These are phyloP conservation scores for Rhodotorula diobovata DNA, from an alignment of 768 basidiomycete species.

Conservation along the genomic window DNA sequence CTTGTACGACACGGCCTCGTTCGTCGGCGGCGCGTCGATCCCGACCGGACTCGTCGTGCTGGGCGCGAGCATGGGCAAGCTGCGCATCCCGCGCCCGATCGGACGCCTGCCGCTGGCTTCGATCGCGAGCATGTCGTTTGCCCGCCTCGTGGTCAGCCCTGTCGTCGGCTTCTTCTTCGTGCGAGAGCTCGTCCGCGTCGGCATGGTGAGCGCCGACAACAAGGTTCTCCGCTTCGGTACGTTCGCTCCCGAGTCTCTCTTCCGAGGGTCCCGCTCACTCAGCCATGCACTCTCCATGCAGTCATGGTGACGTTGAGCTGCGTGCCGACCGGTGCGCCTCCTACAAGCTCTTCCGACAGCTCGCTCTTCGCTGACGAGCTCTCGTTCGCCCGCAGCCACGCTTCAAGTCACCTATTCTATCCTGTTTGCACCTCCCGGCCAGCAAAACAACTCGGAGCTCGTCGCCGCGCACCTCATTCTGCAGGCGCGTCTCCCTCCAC, in stretches of 20 bases:
- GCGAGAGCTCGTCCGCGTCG: constrained; percentile 52
- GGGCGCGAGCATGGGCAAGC: constrained; percentile 60
- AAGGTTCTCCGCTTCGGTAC: constrained; percentile 62
- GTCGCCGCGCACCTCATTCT: constrained; percentile 13
- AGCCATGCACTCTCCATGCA: not conserved
- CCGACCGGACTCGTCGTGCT: constrained; percentile 62
- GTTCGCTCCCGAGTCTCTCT: constrained; percentile 33
- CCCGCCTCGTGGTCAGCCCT: constrained; percentile 59
- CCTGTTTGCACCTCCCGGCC: constrained; percentile 18
- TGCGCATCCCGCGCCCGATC: constrained; percentile 54
- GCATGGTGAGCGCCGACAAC: constrained; percentile 55
- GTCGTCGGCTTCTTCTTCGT: constrained; percentile 61
- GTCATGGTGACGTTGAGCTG: not conserved
- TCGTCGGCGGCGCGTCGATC: constrained; percentile 62
- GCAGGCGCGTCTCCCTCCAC: constrained; percentile 57
- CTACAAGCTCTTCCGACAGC: no score
- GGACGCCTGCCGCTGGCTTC: constrained; percentile 54
- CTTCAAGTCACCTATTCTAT: constrained; percentile 48
- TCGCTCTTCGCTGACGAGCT: constrained; percentile 53
- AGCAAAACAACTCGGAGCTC: constrained; percentile 17
- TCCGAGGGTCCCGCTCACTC: no score
- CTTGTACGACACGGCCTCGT: constrained; percentile 55
- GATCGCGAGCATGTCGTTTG: constrained; percentile 56
- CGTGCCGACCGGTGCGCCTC: constrained; percentile 1
- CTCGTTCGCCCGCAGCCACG: constrained; percentile 55